These are phyloP conservation scores for Zea luxurians DNA, from an alignment of 176 grass and related monocot genomes.

Conservation along the genomic window DNA sequence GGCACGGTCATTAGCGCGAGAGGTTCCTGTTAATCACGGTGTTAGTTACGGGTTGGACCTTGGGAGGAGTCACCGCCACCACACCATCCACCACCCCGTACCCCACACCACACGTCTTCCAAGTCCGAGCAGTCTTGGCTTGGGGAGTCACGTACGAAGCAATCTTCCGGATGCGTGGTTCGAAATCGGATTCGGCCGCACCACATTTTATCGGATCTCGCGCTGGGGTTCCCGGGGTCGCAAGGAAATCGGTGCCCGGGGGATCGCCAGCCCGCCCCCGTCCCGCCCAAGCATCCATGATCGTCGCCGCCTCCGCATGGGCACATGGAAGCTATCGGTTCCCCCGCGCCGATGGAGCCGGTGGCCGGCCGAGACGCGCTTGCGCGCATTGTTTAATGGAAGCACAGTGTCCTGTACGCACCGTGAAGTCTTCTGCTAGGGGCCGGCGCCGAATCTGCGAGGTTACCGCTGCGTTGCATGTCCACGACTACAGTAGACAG, in stretches of 20 bases:
- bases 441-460: conserved; percentile 45
- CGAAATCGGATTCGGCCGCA: conserved; percentile 48
- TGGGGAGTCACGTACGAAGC: conserved; percentile 24
- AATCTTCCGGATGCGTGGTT: conserved; percentile 26
- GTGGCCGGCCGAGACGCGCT: conserved; percentile 17
- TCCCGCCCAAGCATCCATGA: conserved; percentile 23
- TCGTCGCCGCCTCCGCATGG: background rate
- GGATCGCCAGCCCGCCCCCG: too few relatives aligned
- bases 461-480: conserved; percentile 24
- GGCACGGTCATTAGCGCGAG: too few relatives aligned
- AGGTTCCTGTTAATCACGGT: too few relatives aligned
- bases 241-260: conserved; percentile 38
- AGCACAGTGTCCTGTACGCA: conserved; percentile 20
- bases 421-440: conserved; percentile 41
- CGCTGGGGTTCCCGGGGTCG: conserved; percentile 44
- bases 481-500: conserved; percentile 24
- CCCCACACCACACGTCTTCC: background rate
- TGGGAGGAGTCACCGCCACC: background rate
- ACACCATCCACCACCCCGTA: background rate
- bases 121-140: background rate
- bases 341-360: background rate
- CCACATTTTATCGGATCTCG: conserved; percentile 50
- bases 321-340: background rate
- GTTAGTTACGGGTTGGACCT: conserved; percentile 12
- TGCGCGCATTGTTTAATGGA: conserved; percentile 18